Evolutionary conservation across 192 early-diverging fungal species (phyloP), one percentile per base, ranked within the genome.

Genomic region (Rhizoclosmatium globosum): DNA sequence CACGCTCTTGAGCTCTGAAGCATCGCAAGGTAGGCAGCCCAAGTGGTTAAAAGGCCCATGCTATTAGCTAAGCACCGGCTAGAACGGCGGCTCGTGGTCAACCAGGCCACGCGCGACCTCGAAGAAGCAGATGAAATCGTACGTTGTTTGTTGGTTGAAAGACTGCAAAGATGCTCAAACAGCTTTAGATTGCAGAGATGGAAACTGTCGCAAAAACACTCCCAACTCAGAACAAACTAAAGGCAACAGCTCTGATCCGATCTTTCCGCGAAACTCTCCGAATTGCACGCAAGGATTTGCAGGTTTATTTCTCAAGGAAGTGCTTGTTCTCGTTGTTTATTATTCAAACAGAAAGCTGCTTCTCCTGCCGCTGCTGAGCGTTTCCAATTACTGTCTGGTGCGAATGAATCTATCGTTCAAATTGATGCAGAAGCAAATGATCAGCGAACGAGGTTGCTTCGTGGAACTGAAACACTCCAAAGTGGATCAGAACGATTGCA

Each of bases 61-160:
- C 66, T n/a, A n/a, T n/a, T n/a, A n/a, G n/a, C n/a, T 19, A 68
- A 31, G 39, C 45, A 4, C 17, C 48, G 57, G 38, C 47, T n/a
- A 76, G 74, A 92, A 82, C 83, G 91, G 69, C 93, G 94, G 74
- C 89, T 91, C 19, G 89, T 93, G 21, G 78, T 91, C 61, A 94
- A 92, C 66, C 92, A 94, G 13, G 85, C 91, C 23, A 89, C 95
- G 78, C 88, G 95, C 76, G 95, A 96, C 79, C 83, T 97, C 45
- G 94, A 95, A 44, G 97, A 98, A 81, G 93, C 93, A 4, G 92
- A 93, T 74, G 97, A 97, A 76, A 93, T 99, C 66, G 94, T 95
- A 90, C 31, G 31, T 31, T 31, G 31, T 31, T 31, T 31, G 0
- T 31, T 31, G 31, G 31, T 31, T 31, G 31, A 31, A 31, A 31